Base-by-base conservation (phyloP, 1,284 basidiomycete species). In the Uromyces viciae-fabae region DNA sequence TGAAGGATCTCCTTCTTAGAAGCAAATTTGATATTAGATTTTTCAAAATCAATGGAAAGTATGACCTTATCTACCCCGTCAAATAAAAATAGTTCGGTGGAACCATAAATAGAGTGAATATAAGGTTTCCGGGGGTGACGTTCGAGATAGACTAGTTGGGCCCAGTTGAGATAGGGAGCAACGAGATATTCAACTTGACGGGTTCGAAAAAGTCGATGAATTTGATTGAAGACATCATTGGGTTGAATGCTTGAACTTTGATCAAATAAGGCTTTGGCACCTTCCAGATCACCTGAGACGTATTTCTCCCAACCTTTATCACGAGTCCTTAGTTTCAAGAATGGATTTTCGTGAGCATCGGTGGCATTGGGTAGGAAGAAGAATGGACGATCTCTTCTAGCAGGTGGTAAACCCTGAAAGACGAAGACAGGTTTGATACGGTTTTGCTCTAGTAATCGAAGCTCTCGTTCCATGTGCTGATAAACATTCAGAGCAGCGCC, bases 341-440 rank as follows among this genome's bases (percentile, higher is more conserved):
- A 68, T 43, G 71, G 74, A 62, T 77, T 81, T 14, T 82, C 75
- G 15, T 71, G 58, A 28, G 81, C 58, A 42, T 75, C 58, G 43
- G 79, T 81, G 17, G 77, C 66, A 68, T 81, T 81, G 31, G 71
- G 79, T n/a, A 74, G 62, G 42, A 66, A 68, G 58, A 74, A 73
- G 77, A 75, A 75, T 1, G 81, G 83, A 9, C 79, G 56, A 75
- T 81, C 79, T 54, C 79, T 62, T 33, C 72, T 52, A 17, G 72
- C 58, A 36, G 79, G 17, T 90, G 89, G 86, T 52, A 97, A 88
- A 19, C 96, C 96, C 58, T 93, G 91, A 87, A 99, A 97, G 72
- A 99, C 94, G 85, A 99, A 98, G 46, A 99, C 94, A 36, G 96
- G 97, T 86, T 97, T 98, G 89, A 99, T 96, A 83, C 90, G 91